These are phyloP conservation scores for Lavandula angustifolia DNA, from an alignment of 257 asterid genomes.

Conservation along the genomic window DNA sequence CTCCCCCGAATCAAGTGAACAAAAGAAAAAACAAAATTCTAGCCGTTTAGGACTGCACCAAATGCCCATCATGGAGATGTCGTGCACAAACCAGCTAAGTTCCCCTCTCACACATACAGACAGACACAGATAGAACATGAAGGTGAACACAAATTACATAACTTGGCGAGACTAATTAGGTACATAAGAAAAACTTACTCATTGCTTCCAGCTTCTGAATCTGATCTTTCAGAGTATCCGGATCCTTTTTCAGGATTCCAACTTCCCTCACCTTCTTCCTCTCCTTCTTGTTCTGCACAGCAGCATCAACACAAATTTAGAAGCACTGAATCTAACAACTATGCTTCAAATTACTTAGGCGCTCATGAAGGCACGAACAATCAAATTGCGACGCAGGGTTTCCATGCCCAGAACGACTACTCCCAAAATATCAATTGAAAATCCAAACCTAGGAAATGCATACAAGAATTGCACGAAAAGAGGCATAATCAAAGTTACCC, in stretches of 20 bases:
- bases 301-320: slow-evolving; percentile 15
- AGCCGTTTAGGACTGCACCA: slow-evolving; percentile 8
- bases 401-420: background rate
- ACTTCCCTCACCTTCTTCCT: slow-evolving; percentile 96
- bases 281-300: slow-evolving; percentile 82
- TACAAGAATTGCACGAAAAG: background rate
- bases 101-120: background rate
- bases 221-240: slow-evolving; percentile 75
- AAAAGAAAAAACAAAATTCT: background rate
- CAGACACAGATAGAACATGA: background rate
- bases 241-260: slow-evolving; percentile 93
- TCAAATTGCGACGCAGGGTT: background rate
- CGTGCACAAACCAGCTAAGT: background rate
- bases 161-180: background rate
- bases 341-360: background rate
- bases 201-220: slow-evolving; percentile 78
- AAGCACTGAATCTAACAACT: slow-evolving; percentile 13
- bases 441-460: background rate
- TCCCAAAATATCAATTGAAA: background rate
- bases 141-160: background rate
- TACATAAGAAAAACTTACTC: slow-evolving; percentile 52
- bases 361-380: background rate
- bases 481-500: slow-evolving; percentile 46
- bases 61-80: background rate
- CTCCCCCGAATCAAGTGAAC: background rate